Evolutionary conservation across 1,139 yeast species (phyloP), one percentile per base, ranked within the genome.

Genomic region (Hanseniaspora sp.): DNA sequence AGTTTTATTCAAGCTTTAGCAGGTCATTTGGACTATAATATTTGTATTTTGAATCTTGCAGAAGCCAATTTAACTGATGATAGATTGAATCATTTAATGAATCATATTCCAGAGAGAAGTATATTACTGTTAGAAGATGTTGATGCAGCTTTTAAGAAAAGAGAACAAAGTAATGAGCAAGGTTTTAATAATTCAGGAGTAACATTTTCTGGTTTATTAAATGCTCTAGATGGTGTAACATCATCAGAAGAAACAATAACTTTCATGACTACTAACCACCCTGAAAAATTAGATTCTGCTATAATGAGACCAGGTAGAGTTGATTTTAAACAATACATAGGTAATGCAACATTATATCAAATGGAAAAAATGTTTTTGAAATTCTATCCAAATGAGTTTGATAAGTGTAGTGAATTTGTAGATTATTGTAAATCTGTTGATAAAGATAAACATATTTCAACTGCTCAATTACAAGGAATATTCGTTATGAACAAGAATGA

Each of bases 181-280:
- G 88, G 90, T 0, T 51, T 51, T 29, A 85, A 74, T 66, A 68
- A 71, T 35, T 81, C 95, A 0, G 95, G 96, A 15, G 96, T 94
- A 28, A 92, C 99, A 1, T 94, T 92, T 65, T 86, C 95, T 49
- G 99, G 98, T 0, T 74, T 92, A 53, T 72, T 92, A 58, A 92
- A 92, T 66, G 96, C 98, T 0, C 74, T 92, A 49, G 99, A 92
- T 67, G 99, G 98, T 52, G 98, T 92, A n/a, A 95, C 97, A 1
- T 86, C 96, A 46, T 95, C 97, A 1, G 98, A 92, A 64, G 98
- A 92, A 64, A 84, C 96, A 52, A 76, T 92, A 43, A 92, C 96
- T 0, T 92, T 92, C 68, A 92, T 92, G 98, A 92, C 99, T 15
- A 90, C 98, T 28, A 92, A 92, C 68, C 98, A 92, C 64, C 96